Conservation (phyloP, 805 yeast species). For the Teunomyces atbi region DNA sequence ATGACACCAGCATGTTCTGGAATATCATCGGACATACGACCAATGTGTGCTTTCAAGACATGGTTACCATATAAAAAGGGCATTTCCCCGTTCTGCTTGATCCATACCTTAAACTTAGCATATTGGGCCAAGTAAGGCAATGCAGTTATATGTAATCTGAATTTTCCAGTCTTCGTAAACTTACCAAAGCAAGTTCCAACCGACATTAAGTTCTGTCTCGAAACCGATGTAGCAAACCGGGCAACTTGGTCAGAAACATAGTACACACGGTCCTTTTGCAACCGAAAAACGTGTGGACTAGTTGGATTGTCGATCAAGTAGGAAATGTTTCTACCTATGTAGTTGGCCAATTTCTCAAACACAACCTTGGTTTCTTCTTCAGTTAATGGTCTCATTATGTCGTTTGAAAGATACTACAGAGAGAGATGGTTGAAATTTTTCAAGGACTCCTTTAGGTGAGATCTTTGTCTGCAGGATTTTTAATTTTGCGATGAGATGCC, state of each 20-base stretch:
- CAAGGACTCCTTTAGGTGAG: neutral
- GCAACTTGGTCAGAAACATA: conserved; percentile 83
- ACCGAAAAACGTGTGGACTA: conserved; percentile 90
- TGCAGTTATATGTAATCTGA: conserved; percentile 92
- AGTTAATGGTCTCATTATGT: conserved; percentile 83
- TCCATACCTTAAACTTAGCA: conserved; percentile 95
- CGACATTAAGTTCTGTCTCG: conserved; percentile 88
- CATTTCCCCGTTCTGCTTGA: conserved; percentile 97
- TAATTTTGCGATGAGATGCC: conserved; percentile 4
- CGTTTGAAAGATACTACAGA: neutral
- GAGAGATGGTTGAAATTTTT: conserved; percentile 6
- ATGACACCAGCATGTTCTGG: conserved; percentile 98
- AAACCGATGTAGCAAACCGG: conserved; percentile 83
- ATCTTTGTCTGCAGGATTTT: neutral
- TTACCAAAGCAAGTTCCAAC: conserved; percentile 93
- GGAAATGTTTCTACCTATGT: conserved; percentile 94
- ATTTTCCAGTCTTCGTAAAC: conserved; percentile 96
- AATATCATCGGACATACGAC: conserved; percentile 94
- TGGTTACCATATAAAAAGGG: conserved; percentile 96
- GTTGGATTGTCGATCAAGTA: conserved; percentile 79
- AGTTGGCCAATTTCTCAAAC: conserved; percentile 93
- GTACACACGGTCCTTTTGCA: conserved; percentile 95
- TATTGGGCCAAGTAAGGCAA: conserved; percentile 77
- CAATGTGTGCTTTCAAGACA: conserved; percentile 93
- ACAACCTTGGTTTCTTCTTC: conserved; percentile 96